Evolutionary conservation across 2,329 filamentous ascomycete genomes (phyloP).

Genomic region (Trichophyton rubrum): DNA sequence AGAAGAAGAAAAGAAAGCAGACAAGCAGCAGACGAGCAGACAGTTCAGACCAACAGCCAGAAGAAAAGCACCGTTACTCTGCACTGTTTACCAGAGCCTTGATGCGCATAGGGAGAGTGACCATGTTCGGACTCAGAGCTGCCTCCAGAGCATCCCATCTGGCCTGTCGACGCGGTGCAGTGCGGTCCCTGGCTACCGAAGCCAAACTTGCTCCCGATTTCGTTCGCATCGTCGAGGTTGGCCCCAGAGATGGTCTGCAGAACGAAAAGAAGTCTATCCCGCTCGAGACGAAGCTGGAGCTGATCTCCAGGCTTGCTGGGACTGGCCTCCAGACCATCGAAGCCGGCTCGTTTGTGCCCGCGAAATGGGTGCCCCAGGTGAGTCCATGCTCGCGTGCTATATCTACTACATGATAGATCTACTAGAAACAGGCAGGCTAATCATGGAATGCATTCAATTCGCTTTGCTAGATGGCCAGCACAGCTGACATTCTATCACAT

Average conservation of each 20-base stretch:
- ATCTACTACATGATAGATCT: not conserved
- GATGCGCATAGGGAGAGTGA: not conserved
- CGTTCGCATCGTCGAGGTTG: constrained; percentile 43
- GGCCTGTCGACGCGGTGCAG: constrained; percentile 14
- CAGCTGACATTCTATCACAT: constrained; percentile 46
- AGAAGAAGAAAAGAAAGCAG: not conserved
- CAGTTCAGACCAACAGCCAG: not conserved
- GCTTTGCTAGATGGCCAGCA: constrained; percentile 48
- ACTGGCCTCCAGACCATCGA: constrained; percentile 41
- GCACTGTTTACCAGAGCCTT: no score
- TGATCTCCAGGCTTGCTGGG: constrained; percentile 36
- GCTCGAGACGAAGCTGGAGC: constrained; percentile 37
- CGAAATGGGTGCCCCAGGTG: constrained; percentile 45
- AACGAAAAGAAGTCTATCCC: constrained; percentile 41
- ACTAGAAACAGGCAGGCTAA: not conserved
- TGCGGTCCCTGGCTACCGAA: constrained; percentile 28
- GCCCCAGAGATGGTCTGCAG: constrained; percentile 42
- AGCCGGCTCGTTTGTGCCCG: constrained; percentile 42
- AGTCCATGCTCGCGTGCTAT: constrained; percentile 8
- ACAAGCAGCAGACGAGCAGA: not conserved
- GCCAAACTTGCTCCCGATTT: constrained; percentile 35
- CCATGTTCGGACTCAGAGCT: constrained; percentile 20
- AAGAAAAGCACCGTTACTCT: not conserved
- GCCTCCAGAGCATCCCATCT: constrained; percentile 21
- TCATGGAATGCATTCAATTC: not conserved